Evolutionary conservation across 208 protist species (phyloP).

Genomic region (Leishmania lainsoni): DNA sequence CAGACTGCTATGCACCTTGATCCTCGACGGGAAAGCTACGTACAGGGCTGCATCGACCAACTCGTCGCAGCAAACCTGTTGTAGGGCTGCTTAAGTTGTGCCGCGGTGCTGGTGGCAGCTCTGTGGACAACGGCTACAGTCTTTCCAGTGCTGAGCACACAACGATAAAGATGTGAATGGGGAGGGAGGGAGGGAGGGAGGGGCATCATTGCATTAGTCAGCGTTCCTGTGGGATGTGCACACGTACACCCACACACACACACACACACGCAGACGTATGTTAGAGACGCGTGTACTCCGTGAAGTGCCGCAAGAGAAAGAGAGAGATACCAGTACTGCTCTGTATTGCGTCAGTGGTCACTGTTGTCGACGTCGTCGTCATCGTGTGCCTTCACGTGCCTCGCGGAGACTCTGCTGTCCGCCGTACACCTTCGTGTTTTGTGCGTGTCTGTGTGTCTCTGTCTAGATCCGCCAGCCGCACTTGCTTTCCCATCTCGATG

Average conservation of each 20-base stretch:
- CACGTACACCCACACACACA: no score
- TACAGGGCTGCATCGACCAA: slow-evolving; percentile 71
- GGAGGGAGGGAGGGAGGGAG: neutral
- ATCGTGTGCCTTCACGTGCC: no score
- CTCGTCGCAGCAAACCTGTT: slow-evolving; percentile 40
- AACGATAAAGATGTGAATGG: neutral
- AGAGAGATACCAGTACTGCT: neutral
- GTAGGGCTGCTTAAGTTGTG: slow-evolving; percentile 2
- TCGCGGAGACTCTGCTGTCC: no score
- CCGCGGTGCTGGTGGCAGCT: neutral
- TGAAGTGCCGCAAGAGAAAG: neutral
- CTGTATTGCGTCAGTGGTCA: neutral
- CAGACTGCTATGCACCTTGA: slow-evolving; percentile 79
- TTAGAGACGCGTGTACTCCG: neutral
- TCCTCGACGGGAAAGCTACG: slow-evolving; percentile 63
- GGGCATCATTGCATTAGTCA: neutral
- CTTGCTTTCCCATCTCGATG: neutral
- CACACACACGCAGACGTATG: neutral
- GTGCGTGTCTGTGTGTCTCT: neutral
- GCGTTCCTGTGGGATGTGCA: no score
- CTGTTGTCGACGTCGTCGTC: neutral
- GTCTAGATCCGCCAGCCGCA: neutral
- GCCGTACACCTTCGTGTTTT: no score
- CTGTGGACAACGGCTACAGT: neutral
- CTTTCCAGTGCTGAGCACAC: neutral